phyloP scores from a whole-genome alignment of 176 grass and related monocot genomes.

The Oryza longistaminata region DNA sequence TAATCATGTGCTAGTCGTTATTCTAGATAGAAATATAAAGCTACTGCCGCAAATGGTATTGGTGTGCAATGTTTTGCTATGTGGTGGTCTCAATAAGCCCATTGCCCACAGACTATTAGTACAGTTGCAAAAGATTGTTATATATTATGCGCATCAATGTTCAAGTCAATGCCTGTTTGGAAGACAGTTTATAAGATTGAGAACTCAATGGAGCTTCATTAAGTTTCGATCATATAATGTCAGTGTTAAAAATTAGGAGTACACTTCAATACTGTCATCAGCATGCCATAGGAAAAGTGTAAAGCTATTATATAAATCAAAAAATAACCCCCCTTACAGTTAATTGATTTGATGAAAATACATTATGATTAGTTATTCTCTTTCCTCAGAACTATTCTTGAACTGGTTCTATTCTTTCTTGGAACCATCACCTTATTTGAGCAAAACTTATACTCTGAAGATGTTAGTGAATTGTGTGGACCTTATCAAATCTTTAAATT shows the following conservation, averaged over 20 bases:
- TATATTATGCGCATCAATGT: not conserved
- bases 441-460: not conserved
- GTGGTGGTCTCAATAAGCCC: not conserved
- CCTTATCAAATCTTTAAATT: constrained; percentile 7
- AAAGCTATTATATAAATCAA: not conserved
- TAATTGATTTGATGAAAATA: not conserved
- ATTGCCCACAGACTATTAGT: not conserved
- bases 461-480: constrained; percentile 2
- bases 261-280: not conserved
- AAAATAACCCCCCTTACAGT: not conserved
- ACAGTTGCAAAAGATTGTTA: not conserved
- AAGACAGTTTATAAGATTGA: not conserved
- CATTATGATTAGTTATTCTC: not conserved
- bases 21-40: not conserved
- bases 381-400: not conserved
- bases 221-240: not conserved
- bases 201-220: not conserved
- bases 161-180: not conserved
- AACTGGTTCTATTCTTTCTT: not conserved
- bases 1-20: not conserved
- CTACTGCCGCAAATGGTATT: not conserved
- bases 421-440: not conserved
- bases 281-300: not conserved
- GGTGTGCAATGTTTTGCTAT: not conserved
- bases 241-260: not conserved